These are phyloP conservation scores for Backusella macrospora DNA, from an alignment of 192 early-diverging fungal species.

Conservation along the genomic window DNA sequence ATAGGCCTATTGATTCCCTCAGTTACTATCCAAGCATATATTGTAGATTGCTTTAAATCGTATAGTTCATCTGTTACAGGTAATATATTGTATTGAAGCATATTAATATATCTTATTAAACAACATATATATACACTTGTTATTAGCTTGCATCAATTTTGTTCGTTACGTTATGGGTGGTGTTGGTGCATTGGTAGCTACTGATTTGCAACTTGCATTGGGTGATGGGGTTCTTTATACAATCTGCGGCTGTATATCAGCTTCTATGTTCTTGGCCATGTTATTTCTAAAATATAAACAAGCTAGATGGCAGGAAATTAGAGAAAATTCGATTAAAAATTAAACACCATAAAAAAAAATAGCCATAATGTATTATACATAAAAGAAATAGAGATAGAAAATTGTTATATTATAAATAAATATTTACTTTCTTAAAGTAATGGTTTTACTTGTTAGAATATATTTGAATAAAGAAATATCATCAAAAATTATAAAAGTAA, in stretches of 20 bases:
- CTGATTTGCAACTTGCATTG: slow-evolving; percentile 25
- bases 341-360: too few species aligned
- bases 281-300: slow-evolving; percentile 1
- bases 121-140: too few species aligned
- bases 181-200: slow-evolving; percentile 38
- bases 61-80: slow-evolving; percentile 38
- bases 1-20: slow-evolving; percentile 34
- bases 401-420: too few species aligned
- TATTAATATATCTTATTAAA: too few species aligned
- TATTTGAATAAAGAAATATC: too few species aligned
- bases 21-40: slow-evolving; percentile 34
- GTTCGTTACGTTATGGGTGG: slow-evolving; percentile 36
- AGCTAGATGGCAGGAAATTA: background rate
- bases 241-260: slow-evolving; percentile 18
- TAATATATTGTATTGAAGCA: background rate
- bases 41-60: slow-evolving; percentile 36
- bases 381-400: too few species aligned
- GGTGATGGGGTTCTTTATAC: slow-evolving; percentile 40
- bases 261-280: background rate
- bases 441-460: too few species aligned
- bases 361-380: too few species aligned
- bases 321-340: background rate
- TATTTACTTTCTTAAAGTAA: too few species aligned
- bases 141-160: slow-evolving; percentile 39
- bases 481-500: too few species aligned